Conservation (phyloP, 169 alveolate genomes). For the Besnoitia besnoiti region DNA sequence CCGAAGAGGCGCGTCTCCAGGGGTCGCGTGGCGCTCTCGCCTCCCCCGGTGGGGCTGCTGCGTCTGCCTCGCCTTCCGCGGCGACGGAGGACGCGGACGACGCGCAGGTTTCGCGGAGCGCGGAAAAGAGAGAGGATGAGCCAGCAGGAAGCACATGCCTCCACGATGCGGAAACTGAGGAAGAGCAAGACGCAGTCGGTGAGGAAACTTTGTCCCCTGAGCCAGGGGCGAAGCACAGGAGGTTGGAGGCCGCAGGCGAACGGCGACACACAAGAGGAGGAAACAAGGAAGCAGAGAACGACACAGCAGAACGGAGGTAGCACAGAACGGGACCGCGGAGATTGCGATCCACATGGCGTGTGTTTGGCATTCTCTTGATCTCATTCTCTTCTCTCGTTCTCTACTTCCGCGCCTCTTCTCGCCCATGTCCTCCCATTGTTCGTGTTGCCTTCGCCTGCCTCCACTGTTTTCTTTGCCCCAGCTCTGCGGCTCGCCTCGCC, state of each 20-base stretch:
- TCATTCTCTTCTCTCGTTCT: too few species aligned
- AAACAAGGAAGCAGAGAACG: neutral
- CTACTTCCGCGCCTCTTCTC: too few species aligned
- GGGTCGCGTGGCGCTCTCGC: neutral
- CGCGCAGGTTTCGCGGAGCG: too few species aligned
- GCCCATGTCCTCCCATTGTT: too few species aligned
- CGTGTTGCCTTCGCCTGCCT: too few species aligned
- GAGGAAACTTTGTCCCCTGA: neutral
- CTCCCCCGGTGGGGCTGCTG: neutral
- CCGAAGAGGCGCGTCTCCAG: neutral
- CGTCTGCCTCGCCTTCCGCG: slow-evolving; percentile 14
- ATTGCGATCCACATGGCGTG: too few species aligned
- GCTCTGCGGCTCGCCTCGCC: too few species aligned
- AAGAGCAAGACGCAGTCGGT: neutral
- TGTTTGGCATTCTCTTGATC: too few species aligned
- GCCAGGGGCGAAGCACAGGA: neutral
- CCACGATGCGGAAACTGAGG: neutral
- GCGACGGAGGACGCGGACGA: neutral
- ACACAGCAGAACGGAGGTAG: neutral
- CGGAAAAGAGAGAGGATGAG: neutral
- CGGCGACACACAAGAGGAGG: neutral
- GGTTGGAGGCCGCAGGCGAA: neutral
- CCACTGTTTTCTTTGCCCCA: too few species aligned
- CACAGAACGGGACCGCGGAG: too few species aligned
- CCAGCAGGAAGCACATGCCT: neutral